These are phyloP conservation scores for Lactifluus echinatus DNA, from an alignment of 768 basidiomycete genomes.

Conservation along the genomic window DNA sequence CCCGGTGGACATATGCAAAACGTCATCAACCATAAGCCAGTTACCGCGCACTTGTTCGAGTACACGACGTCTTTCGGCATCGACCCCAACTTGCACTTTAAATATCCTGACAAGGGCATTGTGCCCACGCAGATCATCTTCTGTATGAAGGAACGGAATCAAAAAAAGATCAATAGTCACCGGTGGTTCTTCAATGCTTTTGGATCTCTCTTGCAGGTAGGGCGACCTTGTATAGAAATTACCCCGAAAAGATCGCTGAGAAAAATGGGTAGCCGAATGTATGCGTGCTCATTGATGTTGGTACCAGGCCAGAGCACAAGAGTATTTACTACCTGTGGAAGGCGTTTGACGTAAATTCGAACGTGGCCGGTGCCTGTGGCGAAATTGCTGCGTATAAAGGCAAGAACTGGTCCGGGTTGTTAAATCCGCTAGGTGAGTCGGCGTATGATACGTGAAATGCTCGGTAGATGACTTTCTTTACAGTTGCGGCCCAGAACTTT, in stretches of 20 bases:
- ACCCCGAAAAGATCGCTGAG: background rate
- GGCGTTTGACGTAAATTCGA: constrained; percentile 84
- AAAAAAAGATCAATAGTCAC: constrained; percentile 96
- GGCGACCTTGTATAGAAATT: constrained; percentile 16
- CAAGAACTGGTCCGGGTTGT: constrained; percentile 66
- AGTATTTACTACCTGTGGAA: constrained; percentile 96
- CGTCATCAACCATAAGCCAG: constrained; percentile 61
- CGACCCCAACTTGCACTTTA: constrained; percentile 73
- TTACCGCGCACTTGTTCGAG: constrained; percentile 74
- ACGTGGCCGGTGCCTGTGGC: constrained; percentile 94
- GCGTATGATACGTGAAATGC: background rate
- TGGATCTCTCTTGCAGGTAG: constrained; percentile 69
- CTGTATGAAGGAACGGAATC: constrained; percentile 87
- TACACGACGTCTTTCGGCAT: constrained; percentile 76
- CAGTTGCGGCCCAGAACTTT: constrained; percentile 92
- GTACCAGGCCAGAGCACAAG: constrained; percentile 81
- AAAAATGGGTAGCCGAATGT: constrained; percentile 61
- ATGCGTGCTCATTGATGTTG: constrained; percentile 88
- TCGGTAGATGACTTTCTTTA: background rate
- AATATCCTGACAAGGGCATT: constrained; percentile 86
- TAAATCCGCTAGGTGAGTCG: constrained; percentile 72
- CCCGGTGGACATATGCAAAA: constrained; percentile 53
- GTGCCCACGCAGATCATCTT: constrained; percentile 93
- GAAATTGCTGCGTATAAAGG: constrained; percentile 93
- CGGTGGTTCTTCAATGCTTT: constrained; percentile 98